Base-by-base conservation (phyloP, 164 flowering plant genomes). In the Umbilicus rupestris region DNA sequence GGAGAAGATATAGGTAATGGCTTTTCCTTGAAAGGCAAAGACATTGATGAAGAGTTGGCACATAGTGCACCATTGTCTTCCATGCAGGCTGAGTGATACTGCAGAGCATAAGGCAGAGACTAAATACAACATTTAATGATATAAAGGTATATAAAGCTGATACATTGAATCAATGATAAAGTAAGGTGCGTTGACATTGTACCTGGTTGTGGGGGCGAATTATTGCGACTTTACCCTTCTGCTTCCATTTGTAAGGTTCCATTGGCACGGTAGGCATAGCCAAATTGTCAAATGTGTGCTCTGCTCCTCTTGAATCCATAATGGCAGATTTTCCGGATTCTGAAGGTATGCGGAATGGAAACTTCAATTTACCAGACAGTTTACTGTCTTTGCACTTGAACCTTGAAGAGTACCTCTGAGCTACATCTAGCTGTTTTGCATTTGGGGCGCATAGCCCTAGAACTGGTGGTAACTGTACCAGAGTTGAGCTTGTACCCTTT, bases 391-490 rank as follows among this genome's bases (percentile, higher is more conserved):
- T 79, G 17, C 63, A 63, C 72, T 71, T 73, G 39, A 84, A 76
- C 68, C 78, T 75, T 35, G 84, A 70, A 22, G 68, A 64, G 68
- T 69, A 84, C 71, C 80, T 76, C 39, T 79, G 78, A 17, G 72
- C 71, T 52, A 76, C 75, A 49, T 89, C 95, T 49, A 62, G 42
- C 66, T 76, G 86, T 60, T 50, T 74, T 14, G 93, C 91, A 84
- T 83, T 91, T 29, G 97, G 97, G 68, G 97, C 97, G 81, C 91
- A 89, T 14, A 91, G 79, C 37, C 98, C 98, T 35, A 94, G 79
- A 76, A 94, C 90, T 14, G 99, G 93, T 52, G 83, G 73, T 67
- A 87, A 69, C 66, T 74, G 83, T 74, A 70, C 14, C 7, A 83
- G 76, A 55, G 65, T 80, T 41, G 22, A 62, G 60, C 78, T 71